Conservation (phyloP, 2,329 filamentous ascomycete species). For the Myriosclerotinia curreyana region DNA sequence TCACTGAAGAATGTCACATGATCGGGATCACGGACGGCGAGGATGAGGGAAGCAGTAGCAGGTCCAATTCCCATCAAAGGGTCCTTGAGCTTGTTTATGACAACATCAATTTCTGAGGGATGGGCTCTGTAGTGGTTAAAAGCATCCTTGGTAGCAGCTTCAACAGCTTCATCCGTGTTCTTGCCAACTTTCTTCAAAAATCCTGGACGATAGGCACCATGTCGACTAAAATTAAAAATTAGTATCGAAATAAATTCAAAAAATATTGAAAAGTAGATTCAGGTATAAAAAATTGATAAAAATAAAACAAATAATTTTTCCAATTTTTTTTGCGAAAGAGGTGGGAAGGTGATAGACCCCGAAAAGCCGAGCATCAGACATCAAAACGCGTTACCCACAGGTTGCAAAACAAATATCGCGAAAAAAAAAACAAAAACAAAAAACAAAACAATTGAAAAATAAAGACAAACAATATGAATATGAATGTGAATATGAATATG, state of each 20-base stretch:
- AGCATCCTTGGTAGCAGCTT: constrained; percentile 51
- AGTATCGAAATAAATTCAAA: neutral
- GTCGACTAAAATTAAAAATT: constrained; percentile 37
- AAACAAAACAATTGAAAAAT: constrained; percentile 24
- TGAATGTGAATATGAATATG: too few relatives aligned
- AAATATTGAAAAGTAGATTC: neutral
- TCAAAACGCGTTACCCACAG: neutral
- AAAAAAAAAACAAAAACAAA: constrained; percentile 18
- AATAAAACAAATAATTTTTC: constrained; percentile 6
- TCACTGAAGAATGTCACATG: constrained; percentile 74
- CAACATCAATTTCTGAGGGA: constrained; percentile 40
- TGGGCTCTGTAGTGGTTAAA: constrained; percentile 47
- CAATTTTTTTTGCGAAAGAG: neutral
- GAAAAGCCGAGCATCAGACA: neutral
- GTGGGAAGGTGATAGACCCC: constrained; percentile 4
- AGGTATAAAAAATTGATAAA: neutral
- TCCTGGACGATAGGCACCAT: constrained; percentile 61
- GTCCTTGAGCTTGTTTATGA: constrained; percentile 53
- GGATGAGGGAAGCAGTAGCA: constrained; percentile 72
- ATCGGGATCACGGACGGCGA: constrained; percentile 60
- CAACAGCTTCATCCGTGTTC: constrained; percentile 52
- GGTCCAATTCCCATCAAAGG: constrained; percentile 71
- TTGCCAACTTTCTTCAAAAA: constrained; percentile 54
- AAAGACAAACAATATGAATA: neutral
- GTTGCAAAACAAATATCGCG: constrained; percentile 21